Evolutionary conservation across 441 rosid species (phyloP).

Genomic region (Rhodomyrtus psidioides): DNA sequence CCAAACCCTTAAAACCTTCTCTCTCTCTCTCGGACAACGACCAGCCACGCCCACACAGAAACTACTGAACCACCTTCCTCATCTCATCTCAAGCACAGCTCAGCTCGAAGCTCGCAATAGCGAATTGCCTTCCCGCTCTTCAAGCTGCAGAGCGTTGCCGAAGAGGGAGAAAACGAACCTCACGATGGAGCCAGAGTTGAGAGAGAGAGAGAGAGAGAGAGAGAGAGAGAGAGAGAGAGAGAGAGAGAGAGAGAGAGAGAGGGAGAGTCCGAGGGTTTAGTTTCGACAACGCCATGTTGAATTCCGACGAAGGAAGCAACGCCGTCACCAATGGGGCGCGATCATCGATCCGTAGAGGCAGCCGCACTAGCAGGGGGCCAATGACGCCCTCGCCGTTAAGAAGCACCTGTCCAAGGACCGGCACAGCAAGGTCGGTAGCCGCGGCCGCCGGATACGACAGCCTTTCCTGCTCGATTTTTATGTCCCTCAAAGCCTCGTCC

Average conservation of each 20-base stretch:
- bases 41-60: not conserved
- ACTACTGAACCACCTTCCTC: not conserved
- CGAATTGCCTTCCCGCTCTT: not conserved
- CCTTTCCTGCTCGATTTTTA: slow-evolving; percentile 18
- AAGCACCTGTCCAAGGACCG: slow-evolving; percentile 91
- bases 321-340: slow-evolving; percentile 25
- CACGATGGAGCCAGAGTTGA: not conserved
- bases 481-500: slow-evolving; percentile 13
- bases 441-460: slow-evolving; percentile 70
- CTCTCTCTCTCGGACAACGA: not conserved
- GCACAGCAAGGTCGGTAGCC: slow-evolving; percentile 91
- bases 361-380: slow-evolving; percentile 19
- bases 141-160: not conserved
- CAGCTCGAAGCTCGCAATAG: not conserved
- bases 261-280: not conserved
- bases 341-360: slow-evolving; percentile 35
- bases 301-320: slow-evolving; percentile 32
- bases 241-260: not conserved
- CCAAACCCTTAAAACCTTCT: slow-evolving; percentile 3
- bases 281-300: slow-evolving; percentile 29
- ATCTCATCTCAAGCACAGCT: not conserved
- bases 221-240: not conserved
- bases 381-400: slow-evolving; percentile 46
- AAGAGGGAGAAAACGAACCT: not conserved
- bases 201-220: not conserved